Percentiles rank a stretch among this genome's conserved stretches.
phyloP scores from a whole-genome alignment of 1,284 basidiomycete genomes.

The Malassezia restricta region DNA sequence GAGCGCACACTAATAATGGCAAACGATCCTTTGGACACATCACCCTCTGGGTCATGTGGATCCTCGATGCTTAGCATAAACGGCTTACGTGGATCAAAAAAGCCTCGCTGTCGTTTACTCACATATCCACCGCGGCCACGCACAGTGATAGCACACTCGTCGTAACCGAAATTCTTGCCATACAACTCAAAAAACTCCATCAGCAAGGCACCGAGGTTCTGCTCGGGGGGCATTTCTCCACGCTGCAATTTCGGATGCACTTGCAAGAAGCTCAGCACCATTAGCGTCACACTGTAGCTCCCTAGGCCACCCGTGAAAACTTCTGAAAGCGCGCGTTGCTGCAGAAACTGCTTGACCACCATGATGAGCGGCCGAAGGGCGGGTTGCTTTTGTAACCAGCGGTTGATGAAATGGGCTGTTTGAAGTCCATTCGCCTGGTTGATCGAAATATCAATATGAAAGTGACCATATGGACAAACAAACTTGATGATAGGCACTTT shows the following conservation, averaged over 20 bases:
- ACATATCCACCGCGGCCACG: slow-evolving; percentile 64
- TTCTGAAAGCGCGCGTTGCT: slow-evolving; percentile 86
- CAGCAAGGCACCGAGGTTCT: slow-evolving; percentile 79
- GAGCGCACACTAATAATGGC: slow-evolving; percentile 68
- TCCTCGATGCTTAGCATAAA: slow-evolving; percentile 78
- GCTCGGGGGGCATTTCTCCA: slow-evolving; percentile 70
- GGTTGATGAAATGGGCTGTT: slow-evolving; percentile 68
- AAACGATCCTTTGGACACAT: slow-evolving; percentile 79
- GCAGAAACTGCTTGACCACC: slow-evolving; percentile 78
- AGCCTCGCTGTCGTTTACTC: slow-evolving; percentile 45
- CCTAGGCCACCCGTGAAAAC: slow-evolving; percentile 90
- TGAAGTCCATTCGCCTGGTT: slow-evolving; percentile 59
- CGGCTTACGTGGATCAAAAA: slow-evolving; percentile 48
- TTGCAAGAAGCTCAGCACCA: slow-evolving; percentile 85
- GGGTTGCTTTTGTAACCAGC: slow-evolving; percentile 62
- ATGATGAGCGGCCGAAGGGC: slow-evolving; percentile 58
- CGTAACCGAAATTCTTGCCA: slow-evolving; percentile 69
- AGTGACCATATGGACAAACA: slow-evolving; percentile 56
- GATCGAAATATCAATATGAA: slow-evolving; percentile 44
- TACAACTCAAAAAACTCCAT: slow-evolving; percentile 96
- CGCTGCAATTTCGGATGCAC: slow-evolving; percentile 87
- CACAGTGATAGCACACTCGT: slow-evolving; percentile 62
- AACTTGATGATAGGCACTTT: slow-evolving; percentile 92
- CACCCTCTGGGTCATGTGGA: slow-evolving; percentile 82
- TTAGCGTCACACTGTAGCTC: slow-evolving; percentile 83